These are phyloP conservation scores for Verticillium nonalfalfae DNA, from an alignment of 2,329 filamentous ascomycete genomes.

Conservation along the genomic window DNA sequence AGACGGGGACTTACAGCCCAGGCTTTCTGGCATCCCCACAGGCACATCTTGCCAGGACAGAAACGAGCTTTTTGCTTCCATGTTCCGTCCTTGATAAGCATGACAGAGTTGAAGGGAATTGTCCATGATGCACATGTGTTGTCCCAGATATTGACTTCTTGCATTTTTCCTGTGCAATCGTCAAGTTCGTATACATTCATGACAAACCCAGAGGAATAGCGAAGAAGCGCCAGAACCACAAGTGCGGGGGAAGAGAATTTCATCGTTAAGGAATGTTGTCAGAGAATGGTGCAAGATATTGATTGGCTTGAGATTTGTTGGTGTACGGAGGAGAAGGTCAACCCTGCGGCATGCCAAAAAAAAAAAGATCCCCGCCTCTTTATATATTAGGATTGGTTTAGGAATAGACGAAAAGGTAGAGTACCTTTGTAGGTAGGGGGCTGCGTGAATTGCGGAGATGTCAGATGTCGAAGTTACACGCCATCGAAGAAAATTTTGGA, in stretches of 20 bases:
- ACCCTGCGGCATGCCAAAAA: no score
- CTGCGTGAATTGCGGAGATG: no score
- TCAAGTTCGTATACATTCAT: not conserved
- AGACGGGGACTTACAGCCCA: not conserved
- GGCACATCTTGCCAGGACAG: not conserved
- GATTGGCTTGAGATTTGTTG: no score
- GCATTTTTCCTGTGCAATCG: not conserved
- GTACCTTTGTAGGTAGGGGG: no score
- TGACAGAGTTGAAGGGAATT: not conserved
- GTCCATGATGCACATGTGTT: not conserved
- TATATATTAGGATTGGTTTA: no score
- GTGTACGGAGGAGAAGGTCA: no score
- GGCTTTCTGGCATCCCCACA: not conserved
- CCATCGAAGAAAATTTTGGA: no score
- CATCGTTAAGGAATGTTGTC: not conserved
- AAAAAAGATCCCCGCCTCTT: no score
- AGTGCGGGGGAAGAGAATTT: not conserved
- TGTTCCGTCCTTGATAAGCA: not conserved
- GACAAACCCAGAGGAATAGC: not conserved
- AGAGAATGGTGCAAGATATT: no score
- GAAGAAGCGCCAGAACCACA: not conserved
- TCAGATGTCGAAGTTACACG: no score
- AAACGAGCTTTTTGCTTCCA: not conserved
- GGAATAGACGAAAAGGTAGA: no score
- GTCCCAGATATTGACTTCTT: not conserved